Base-by-base conservation (phyloP, 2,329 filamentous ascomycete species). In the Pseudogymnoascus pannorum region DNA sequence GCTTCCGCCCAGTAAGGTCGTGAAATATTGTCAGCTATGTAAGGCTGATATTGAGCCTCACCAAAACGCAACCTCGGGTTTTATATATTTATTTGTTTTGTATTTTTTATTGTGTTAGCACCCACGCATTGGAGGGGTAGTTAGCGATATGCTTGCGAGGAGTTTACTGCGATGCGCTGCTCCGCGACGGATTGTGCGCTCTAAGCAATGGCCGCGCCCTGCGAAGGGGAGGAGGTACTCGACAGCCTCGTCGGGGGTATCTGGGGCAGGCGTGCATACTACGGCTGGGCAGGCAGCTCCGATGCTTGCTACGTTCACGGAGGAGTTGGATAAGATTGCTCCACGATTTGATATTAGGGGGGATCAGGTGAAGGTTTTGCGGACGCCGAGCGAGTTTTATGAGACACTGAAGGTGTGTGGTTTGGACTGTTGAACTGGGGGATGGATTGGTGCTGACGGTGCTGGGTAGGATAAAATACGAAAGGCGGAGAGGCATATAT, bases 301-400 rank as follows among this genome's bases (percentile, higher is more conserved):
- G 7, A 77, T 80, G 69, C 74, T 89, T 57, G 84, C 81, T 14
- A 78, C 79, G 12, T 80, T 89, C 60, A 87, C 84, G 11, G 78
- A 79, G 44, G 92, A 99, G 73, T 78, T 99, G 64, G 94, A 99
- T 73, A 88, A 83, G 68, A 85, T 97, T 66, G 89, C 92, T 3
- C 94, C 94, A n/a, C 87, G 89, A 48, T 96, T 99, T 68, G 89
- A 92, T 71, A 80, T 99, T 24, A 79, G 86, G 24, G 90, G 91
- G 1, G 89, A 90, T 4, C 85, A 93, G 62, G 88, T 99, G 58
- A 80, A 82, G 9, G 87, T 99, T 18, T 75, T 99, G 11, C 82
- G 86, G 68, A 88, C 88, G 2, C 94, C 94, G 0, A 76, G 83
- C n/a, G 89, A 93, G 60, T 99, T 99, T 72, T 99, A 97, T 75